phyloP scores from a whole-genome alignment of 2,329 filamentous ascomycete genomes.

The Fusarium verrucosum region DNA sequence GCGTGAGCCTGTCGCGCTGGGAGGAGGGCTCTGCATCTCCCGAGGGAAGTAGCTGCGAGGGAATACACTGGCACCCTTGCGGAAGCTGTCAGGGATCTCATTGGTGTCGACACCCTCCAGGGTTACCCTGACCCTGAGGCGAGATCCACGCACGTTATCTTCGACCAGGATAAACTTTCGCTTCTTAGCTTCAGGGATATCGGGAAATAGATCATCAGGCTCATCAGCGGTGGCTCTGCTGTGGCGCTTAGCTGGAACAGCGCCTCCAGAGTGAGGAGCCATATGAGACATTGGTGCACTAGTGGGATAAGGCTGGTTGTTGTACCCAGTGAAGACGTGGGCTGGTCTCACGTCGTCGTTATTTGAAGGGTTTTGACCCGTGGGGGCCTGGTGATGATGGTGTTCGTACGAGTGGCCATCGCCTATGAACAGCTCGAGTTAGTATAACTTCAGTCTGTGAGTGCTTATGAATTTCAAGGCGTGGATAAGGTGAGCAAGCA shows the following conservation, averaged over 20 bases:
- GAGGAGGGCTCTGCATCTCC: slow-evolving; percentile 89
- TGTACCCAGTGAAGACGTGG: slow-evolving; percentile 79
- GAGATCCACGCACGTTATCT: slow-evolving; percentile 80
- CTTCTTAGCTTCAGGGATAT: slow-evolving; percentile 88
- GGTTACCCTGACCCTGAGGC: slow-evolving; percentile 88
- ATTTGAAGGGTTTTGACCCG: slow-evolving; percentile 58
- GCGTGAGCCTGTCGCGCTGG: slow-evolving; percentile 75
- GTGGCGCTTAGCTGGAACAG: slow-evolving; percentile 51
- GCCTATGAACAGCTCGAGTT: slow-evolving; percentile 56
- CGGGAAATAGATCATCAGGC: slow-evolving; percentile 80
- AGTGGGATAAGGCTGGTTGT: slow-evolving; percentile 66
- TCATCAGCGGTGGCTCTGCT: slow-evolving; percentile 63
- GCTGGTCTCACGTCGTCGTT: slow-evolving; percentile 74
- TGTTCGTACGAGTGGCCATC: slow-evolving; percentile 71
- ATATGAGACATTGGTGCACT: slow-evolving; percentile 71
- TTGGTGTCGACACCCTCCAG: slow-evolving; percentile 94
- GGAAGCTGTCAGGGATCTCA: slow-evolving; percentile 95
- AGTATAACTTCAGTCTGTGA: slow-evolving; percentile 30
- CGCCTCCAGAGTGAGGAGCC: slow-evolving; percentile 50
- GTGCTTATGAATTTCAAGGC: slow-evolving; percentile 18
- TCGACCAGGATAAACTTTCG: slow-evolving; percentile 98
- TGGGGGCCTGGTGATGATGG: slow-evolving; percentile 72
- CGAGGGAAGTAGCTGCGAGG: slow-evolving; percentile 91
- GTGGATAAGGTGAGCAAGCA: slow-evolving; percentile 20
- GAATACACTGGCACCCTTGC: slow-evolving; percentile 87